phyloP scores from a whole-genome alignment of 148 eudicot genomes.

The Euryodendron excelsum region DNA sequence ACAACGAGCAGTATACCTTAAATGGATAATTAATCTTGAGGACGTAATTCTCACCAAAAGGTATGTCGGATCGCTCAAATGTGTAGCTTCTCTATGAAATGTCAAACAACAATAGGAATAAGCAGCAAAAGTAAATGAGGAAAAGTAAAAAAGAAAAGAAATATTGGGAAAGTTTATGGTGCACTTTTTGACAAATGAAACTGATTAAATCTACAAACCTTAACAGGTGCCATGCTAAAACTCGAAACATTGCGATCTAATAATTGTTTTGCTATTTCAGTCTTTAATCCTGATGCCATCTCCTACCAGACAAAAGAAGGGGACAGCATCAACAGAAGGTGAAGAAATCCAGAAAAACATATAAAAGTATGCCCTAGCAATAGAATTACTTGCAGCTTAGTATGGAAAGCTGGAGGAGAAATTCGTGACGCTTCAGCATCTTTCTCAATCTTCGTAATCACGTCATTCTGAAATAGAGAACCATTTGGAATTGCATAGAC shows the following conservation, averaged over 20 bases:
- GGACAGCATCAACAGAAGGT: conserved; percentile 17
- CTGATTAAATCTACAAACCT: conserved; percentile 51
- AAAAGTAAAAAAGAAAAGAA: neutral
- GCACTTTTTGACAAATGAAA: neutral
- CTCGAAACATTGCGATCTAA: conserved; percentile 70
- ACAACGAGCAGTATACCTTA: conserved; percentile 47
- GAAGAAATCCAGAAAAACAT: neutral
- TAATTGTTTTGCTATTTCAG: conserved; percentile 55
- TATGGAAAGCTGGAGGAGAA: conserved; percentile 44
- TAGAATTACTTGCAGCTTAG: conserved; percentile 66
- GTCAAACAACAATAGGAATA: conserved; percentile 1
- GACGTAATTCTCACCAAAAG: conserved; percentile 69
- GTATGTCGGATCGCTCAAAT: conserved; percentile 85
- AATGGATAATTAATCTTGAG: conserved; percentile 87
- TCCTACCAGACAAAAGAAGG: conserved; percentile 40
- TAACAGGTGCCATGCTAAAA: conserved; percentile 89
- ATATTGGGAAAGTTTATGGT: neutral
- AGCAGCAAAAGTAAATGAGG: conserved; percentile 5
- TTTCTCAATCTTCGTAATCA: conserved; percentile 61
- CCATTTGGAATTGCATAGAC: conserved; percentile 75
- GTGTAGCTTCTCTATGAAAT: conserved; percentile 79
- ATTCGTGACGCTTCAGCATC: conserved; percentile 52
- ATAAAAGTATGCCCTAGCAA: neutral
- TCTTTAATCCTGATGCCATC: conserved; percentile 74
- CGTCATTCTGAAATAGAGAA: conserved; percentile 53